These are phyloP conservation scores for Vitis labrusca DNA, from an alignment of 164 flowering plant species.

Conservation along the genomic window DNA sequence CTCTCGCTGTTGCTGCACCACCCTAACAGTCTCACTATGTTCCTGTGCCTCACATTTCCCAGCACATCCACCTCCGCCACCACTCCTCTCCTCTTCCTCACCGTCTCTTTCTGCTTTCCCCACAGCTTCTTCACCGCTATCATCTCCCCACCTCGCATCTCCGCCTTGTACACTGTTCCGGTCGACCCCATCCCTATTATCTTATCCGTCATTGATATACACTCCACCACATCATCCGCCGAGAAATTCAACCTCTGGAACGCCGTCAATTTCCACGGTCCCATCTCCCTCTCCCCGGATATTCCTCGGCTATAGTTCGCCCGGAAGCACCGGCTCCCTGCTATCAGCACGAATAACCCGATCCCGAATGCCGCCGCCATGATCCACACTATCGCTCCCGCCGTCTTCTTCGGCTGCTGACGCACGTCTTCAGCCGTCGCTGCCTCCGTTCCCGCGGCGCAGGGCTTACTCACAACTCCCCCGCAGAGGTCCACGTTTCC, in stretches of 20 bases:
- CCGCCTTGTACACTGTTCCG: slow-evolving; percentile 88
- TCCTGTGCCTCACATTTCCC: slow-evolving; percentile 90
- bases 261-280: slow-evolving; percentile 85
- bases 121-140: slow-evolving; percentile 93
- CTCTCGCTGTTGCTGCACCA: slow-evolving; percentile 82
- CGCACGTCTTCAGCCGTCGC: slow-evolving; percentile 12
- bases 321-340: slow-evolving; percentile 60
- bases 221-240: slow-evolving; percentile 78
- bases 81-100: slow-evolving; percentile 59
- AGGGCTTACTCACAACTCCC: slow-evolving; percentile 41
- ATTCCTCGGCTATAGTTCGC: slow-evolving; percentile 37
- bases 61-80: slow-evolving; percentile 92
- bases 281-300: slow-evolving; percentile 26
- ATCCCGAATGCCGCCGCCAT: slow-evolving; percentile 73
- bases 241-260: slow-evolving; percentile 90
- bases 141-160: slow-evolving; percentile 92
- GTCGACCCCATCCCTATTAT: slow-evolving; percentile 89
- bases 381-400: slow-evolving; percentile 81
- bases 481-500: slow-evolving; percentile 88
- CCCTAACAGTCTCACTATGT: slow-evolving; percentile 87
- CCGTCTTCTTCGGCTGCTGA: slow-evolving; percentile 45
- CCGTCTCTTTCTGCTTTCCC: slow-evolving; percentile 73
- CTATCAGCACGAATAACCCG: slow-evolving; percentile 63
- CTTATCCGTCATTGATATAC: slow-evolving; percentile 60
- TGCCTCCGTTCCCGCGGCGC: slow-evolving; percentile 25